These are phyloP conservation scores for Halophytophthora batemanensis DNA, from an alignment of 352 stramenopile species.

Conservation along the genomic window DNA sequence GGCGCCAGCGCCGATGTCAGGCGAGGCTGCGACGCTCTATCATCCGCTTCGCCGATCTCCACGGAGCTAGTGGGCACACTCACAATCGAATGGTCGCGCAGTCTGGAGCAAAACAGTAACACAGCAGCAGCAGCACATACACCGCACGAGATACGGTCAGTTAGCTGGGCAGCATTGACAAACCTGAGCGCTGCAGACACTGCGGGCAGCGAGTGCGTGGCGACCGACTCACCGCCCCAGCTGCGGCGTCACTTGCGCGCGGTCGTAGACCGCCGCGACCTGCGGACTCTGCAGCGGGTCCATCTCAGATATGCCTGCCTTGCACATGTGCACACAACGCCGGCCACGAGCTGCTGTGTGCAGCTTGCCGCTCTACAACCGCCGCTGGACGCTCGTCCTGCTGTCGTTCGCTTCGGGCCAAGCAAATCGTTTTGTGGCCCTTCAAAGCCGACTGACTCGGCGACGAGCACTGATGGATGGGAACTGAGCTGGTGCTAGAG, in stretches of 20 bases:
- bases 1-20: conserved; percentile 20
- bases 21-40: conserved; percentile 10
- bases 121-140: background rate
- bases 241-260: conserved; percentile 22
- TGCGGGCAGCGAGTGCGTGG: background rate
- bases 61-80: conserved; percentile 22
- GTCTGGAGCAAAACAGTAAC: conserved; percentile 2
- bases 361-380: background rate
- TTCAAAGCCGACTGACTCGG: too few relatives aligned
- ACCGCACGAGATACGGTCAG: too few relatives aligned
- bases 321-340: too few relatives aligned
- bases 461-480: too few relatives aligned
- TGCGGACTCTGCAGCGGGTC: conserved; percentile 22
- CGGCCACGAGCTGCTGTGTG: too few relatives aligned
- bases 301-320: conserved; percentile 8
- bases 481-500: too few relatives aligned
- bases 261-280: conserved; percentile 14
- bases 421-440: background rate
- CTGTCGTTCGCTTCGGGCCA: background rate
- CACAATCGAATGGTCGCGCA: conserved; percentile 17
- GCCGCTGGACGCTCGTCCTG: background rate
- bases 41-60: conserved; percentile 26
- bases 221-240: conserved; percentile 17
- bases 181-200: conserved; percentile 1
- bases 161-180: too few relatives aligned